Conservation (phyloP, 257 asterid species). For the Nicotiana obtusifolia region DNA sequence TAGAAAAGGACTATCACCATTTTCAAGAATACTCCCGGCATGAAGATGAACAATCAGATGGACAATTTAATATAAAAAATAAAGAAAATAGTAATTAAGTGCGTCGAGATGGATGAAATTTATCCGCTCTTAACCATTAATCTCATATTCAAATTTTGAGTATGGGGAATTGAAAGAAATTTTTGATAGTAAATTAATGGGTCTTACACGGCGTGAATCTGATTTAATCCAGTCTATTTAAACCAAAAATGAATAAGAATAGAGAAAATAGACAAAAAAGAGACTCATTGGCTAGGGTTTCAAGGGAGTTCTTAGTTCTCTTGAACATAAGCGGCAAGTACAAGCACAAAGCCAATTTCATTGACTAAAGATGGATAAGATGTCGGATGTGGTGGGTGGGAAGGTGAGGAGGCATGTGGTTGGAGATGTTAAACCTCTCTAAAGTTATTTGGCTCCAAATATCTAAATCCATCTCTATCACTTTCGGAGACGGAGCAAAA, state of each 20-base stretch:
- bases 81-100: too few species aligned
- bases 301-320: not conserved
- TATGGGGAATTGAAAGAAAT: too few species aligned
- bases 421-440: not conserved
- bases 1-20: constrained; percentile 10
- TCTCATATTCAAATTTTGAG: too few species aligned
- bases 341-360: not conserved
- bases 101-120: too few species aligned
- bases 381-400: not conserved
- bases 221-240: too few species aligned
- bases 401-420: not conserved
- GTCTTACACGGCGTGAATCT: too few species aligned
- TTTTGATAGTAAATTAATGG: too few species aligned
- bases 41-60: not conserved
- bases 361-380: not conserved
- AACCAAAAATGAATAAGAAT: not conserved
- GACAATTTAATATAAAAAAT: not conserved
- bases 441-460: not conserved
- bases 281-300: constrained; percentile 9
- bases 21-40: not conserved
- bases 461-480: not conserved
- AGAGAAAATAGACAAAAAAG: not conserved
- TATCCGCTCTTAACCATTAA: too few species aligned
- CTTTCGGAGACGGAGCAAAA: too few species aligned
- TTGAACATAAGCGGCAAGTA: constrained; percentile 13